A percentile compares a stretch with the other conserved stretches of the same genome.
phyloP scores from a whole-genome alignment of 225 moss, liverwort and hornwort genomes.

The Straminergon stramineum region DNA sequence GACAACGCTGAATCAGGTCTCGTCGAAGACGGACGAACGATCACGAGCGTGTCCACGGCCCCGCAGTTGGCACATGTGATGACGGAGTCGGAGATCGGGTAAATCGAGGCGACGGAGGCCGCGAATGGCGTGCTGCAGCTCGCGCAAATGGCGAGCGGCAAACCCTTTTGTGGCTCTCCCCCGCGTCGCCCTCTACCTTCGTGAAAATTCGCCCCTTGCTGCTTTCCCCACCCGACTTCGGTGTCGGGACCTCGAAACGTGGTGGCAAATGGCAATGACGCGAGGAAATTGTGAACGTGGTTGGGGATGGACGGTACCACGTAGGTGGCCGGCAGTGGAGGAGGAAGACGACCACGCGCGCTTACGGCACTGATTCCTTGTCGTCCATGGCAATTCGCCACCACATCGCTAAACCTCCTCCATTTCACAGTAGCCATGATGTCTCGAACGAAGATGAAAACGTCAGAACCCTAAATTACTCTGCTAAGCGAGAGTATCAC shows the following conservation, averaged over 20 bases:
- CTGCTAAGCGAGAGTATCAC: not conserved
- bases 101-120: slow-evolving; percentile 29
- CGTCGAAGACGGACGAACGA: slow-evolving; percentile 3
- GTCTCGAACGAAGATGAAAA: not conserved
- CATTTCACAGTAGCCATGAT: slow-evolving; percentile 65
- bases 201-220: slow-evolving; percentile 32
- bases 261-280: slow-evolving; percentile 27
- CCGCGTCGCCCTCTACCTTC: slow-evolving; percentile 26
- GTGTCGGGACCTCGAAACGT: slow-evolving; percentile 17
- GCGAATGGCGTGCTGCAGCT: slow-evolving; percentile 35
- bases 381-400: slow-evolving; percentile 33
- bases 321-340: slow-evolving; percentile 1
- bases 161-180: slow-evolving; percentile 1
- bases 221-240: slow-evolving; percentile 21
- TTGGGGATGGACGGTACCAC: slow-evolving; percentile 15
- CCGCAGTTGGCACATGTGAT: slow-evolving; percentile 42
- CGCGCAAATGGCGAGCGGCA: slow-evolving; percentile 34
- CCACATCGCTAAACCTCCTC: slow-evolving; percentile 63
- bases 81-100: slow-evolving; percentile 26
- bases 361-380: slow-evolving; percentile 21
- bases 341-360: slow-evolving; percentile 9
- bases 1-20: slow-evolving; percentile 7
- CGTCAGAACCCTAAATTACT: slow-evolving; percentile 11
- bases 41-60: slow-evolving; percentile 25
- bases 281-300: slow-evolving; percentile 35